Conservation (phyloP, 2,329 filamentous ascomycete genomes). For the Penicillium sp. region DNA sequence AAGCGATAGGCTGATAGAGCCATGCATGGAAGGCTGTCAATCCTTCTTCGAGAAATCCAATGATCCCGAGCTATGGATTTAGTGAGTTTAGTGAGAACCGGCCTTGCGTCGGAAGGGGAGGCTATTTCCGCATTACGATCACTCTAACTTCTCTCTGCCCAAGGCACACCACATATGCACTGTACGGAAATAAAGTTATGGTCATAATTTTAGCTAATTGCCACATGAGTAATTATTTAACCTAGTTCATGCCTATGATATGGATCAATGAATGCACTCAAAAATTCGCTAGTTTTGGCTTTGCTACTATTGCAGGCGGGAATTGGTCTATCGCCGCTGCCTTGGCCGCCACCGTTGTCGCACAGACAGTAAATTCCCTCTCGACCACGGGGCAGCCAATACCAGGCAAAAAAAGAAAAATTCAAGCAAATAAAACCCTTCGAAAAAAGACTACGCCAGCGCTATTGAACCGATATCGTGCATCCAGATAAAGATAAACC, state of each 20-base stretch:
- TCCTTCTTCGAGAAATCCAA: slow-evolving; percentile 18
- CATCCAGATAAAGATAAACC: not conserved
- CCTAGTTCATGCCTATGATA: not conserved
- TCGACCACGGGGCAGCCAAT: slow-evolving; percentile 10
- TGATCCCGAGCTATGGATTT: slow-evolving; percentile 1
- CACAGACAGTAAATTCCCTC: slow-evolving; percentile 22
- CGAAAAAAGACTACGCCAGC: not conserved
- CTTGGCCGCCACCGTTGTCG: slow-evolving; percentile 28
- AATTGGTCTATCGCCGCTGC: not conserved
- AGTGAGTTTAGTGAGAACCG: not conserved
- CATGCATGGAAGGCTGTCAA: slow-evolving; percentile 31
- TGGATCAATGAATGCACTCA: not conserved
- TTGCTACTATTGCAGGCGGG: slow-evolving; percentile 10
- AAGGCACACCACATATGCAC: not conserved
- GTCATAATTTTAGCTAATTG: not conserved
- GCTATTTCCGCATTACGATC: not conserved
- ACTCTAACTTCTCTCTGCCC: not conserved
- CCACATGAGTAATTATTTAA: not conserved
- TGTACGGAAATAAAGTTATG: not conserved
- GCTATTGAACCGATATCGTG: not conserved
- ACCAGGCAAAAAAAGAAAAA: not conserved
- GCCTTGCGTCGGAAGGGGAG: slow-evolving; percentile 3
- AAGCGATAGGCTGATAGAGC: not conserved
- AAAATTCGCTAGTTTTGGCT: slow-evolving; percentile 8
- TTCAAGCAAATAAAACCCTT: not conserved